Conservation (phyloP, 176 grass and related monocot genomes). For the Typha latifolia region DNA sequence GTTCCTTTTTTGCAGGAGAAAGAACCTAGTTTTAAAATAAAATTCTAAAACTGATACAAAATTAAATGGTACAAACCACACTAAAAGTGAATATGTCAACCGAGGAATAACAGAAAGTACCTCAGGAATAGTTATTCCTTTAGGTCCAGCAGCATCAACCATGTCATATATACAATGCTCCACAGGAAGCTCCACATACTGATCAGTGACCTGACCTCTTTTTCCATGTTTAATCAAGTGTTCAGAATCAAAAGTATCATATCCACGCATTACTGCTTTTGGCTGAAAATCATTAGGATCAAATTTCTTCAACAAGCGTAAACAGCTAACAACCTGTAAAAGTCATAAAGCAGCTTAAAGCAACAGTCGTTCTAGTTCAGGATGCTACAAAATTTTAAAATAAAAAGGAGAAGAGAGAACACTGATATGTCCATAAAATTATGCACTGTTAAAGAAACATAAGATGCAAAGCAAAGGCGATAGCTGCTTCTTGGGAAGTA, state of each 20-base stretch:
- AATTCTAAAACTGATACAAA: background rate
- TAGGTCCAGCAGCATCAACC: constrained; percentile 69
- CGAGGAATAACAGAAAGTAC: constrained; percentile 37
- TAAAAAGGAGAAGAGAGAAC: background rate
- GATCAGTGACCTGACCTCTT: constrained; percentile 70
- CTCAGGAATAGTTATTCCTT: constrained; percentile 89
- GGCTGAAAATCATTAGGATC: constrained; percentile 73
- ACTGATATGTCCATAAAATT: background rate
- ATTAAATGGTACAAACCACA: background rate
- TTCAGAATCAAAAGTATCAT: constrained; percentile 19
- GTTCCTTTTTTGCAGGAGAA: too few species aligned
- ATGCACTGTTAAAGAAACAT: background rate
- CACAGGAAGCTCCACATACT: constrained; percentile 76
- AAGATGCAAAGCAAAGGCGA: background rate
- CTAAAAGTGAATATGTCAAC: background rate
- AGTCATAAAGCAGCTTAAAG: constrained; percentile 4
- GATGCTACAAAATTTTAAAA: background rate
- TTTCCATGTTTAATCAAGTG: constrained; percentile 35
- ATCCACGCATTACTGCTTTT: constrained; percentile 36
- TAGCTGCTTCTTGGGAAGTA: too few species aligned
- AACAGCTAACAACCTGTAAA: constrained; percentile 67
- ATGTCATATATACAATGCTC: constrained; percentile 91
- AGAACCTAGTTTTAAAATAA: too few species aligned
- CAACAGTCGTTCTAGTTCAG: background rate
- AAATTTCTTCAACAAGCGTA: constrained; percentile 74